Conservation (phyloP, 495 filamentous ascomycete genomes). For the Neurospora africana region DNA sequence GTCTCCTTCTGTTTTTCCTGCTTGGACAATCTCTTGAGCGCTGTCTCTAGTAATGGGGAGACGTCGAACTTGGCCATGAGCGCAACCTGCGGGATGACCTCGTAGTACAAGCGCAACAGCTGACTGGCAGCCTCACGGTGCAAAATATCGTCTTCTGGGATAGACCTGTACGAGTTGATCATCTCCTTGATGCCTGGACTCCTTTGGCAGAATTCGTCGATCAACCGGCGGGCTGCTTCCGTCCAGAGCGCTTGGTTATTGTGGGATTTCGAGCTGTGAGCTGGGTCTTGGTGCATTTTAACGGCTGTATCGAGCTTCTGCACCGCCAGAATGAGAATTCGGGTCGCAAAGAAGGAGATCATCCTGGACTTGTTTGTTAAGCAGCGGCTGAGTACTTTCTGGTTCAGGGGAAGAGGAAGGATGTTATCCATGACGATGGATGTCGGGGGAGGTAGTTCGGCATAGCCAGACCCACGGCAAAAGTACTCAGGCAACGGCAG, state of each 20-base stretch:
- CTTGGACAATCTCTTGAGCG: slow-evolving; percentile 43
- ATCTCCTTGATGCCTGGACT: slow-evolving; percentile 72
- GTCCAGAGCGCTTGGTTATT: slow-evolving; percentile 46
- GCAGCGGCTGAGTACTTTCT: slow-evolving; percentile 66
- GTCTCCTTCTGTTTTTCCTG: slow-evolving; percentile 14
- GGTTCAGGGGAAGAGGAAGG: slow-evolving; percentile 70
- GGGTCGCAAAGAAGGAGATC: slow-evolving; percentile 70
- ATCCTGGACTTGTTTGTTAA: slow-evolving; percentile 63
- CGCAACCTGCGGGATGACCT: slow-evolving; percentile 68
- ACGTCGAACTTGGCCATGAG: slow-evolving; percentile 80
- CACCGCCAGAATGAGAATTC: slow-evolving; percentile 66
- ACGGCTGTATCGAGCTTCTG: slow-evolving; percentile 58
- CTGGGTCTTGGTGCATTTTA: slow-evolving; percentile 41
- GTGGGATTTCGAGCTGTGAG: slow-evolving; percentile 6
- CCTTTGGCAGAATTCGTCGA: slow-evolving; percentile 64
- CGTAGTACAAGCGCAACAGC: slow-evolving; percentile 68
- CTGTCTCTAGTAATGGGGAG: slow-evolving; percentile 57
- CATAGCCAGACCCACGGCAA: slow-evolving; percentile 43
- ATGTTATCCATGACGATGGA: slow-evolving; percentile 73
- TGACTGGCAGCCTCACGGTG: slow-evolving; percentile 69
- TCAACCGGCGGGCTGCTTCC: slow-evolving; percentile 51
- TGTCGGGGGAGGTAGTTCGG: slow-evolving; percentile 60
- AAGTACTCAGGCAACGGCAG: slow-evolving; percentile 62
- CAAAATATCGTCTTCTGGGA: slow-evolving; percentile 54
- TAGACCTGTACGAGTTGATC: slow-evolving; percentile 55